Conservation (phyloP, 768 basidiomycete species). For the Lactarius pseudohatsudake region DNA sequence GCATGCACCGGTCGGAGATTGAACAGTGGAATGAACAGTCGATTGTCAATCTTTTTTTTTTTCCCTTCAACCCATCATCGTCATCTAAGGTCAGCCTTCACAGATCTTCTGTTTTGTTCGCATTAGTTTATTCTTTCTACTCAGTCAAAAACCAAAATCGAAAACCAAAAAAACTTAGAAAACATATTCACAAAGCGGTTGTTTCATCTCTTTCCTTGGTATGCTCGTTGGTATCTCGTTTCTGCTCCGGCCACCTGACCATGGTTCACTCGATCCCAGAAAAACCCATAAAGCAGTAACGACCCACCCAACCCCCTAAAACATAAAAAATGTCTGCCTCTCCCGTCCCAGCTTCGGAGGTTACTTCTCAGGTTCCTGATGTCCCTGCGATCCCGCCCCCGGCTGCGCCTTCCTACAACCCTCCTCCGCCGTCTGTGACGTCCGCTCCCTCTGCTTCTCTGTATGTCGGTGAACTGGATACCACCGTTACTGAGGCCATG, state of each 20-base stretch:
- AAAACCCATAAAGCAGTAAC: constrained; percentile 95
- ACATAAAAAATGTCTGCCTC: constrained; percentile 41
- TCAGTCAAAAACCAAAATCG: constrained; percentile 45
- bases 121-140: constrained; percentile 20
- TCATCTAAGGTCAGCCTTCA: constrained; percentile 54
- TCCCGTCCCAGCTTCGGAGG: constrained; percentile 37
- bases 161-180: constrained; percentile 72
- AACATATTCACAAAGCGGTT: constrained; percentile 70
- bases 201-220: constrained; percentile 73
- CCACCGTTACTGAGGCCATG: constrained; percentile 98
- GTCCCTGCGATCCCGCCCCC: constrained; percentile 46
- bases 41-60: constrained; percentile 29
- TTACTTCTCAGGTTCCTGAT: constrained; percentile 41
- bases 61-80: constrained; percentile 59
- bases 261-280: constrained; percentile 40
- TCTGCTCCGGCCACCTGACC: constrained; percentile 25
- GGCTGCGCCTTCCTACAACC: constrained; percentile 56
- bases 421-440: constrained; percentile 51
- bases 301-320: constrained; percentile 55
- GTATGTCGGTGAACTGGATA: constrained; percentile 98
- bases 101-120: constrained; percentile 27
- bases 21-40: constrained; percentile 32
- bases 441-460: constrained; percentile 87
- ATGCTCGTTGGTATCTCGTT: constrained; percentile 35
- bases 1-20: constrained; percentile 41